Conservation (phyloP, 129 eudicot genomes). For the Chrysanthemum makinoi region DNA sequence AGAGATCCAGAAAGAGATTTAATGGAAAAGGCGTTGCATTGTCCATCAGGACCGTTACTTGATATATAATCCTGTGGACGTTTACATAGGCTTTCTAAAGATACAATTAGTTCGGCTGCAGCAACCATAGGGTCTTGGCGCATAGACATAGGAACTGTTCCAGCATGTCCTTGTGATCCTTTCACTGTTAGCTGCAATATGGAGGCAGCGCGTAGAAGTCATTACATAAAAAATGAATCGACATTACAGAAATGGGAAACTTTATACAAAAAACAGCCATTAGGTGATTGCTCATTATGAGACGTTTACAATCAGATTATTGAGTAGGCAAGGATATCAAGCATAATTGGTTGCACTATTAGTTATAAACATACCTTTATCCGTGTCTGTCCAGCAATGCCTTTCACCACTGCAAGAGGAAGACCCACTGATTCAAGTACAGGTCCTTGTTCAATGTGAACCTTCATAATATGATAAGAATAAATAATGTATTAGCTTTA, state of each 20-base stretch:
- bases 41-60: slow-evolving; percentile 40
- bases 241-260: neutral
- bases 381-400: slow-evolving; percentile 97
- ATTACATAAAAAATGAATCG: too few species aligned
- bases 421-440: slow-evolving; percentile 86
- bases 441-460: slow-evolving; percentile 99
- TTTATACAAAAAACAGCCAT: neutral
- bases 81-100: slow-evolving; percentile 82
- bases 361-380: slow-evolving; percentile 54
- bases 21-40: slow-evolving; percentile 52
- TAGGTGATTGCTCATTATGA: too few species aligned
- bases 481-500: neutral
- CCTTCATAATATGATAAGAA: slow-evolving; percentile 39
- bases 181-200: slow-evolving; percentile 68
- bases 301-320: neutral
- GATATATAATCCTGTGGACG: slow-evolving; percentile 63
- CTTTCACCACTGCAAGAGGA: slow-evolving; percentile 95
- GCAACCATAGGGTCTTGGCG: slow-evolving; percentile 96
- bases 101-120: slow-evolving; percentile 90
- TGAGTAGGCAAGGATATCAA: neutral
- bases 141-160: slow-evolving; percentile 97
- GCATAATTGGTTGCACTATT: neutral
- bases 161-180: slow-evolving; percentile 99
- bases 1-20: slow-evolving; percentile 85
- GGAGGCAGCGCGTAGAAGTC: slow-evolving; percentile 6